Conservation (phyloP, 2,329 filamentous ascomycete genomes). For the Onygenales sp. region DNA sequence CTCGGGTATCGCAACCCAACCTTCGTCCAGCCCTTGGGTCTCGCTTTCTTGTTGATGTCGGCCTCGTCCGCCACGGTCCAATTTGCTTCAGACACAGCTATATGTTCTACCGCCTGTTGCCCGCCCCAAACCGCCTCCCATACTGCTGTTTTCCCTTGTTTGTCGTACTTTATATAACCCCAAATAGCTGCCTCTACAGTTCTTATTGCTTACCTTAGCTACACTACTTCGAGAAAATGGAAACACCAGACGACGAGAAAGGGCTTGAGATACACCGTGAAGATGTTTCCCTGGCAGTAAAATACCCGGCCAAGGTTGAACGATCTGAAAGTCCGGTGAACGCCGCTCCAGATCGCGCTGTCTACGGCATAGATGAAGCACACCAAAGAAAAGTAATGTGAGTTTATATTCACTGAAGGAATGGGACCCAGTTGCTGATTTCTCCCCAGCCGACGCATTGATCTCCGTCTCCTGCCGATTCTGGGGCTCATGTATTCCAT, state of each 20-base stretch:
- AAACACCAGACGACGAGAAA: not conserved
- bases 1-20: no score
- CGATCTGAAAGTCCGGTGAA: not conserved
- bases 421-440: not conserved
- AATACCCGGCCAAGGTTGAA: not conserved
- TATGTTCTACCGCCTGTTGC: no score
- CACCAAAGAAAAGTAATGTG: not conserved
- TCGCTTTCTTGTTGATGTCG: no score
- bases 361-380: not conserved
- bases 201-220: no score
- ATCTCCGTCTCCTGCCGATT: constrained; percentile 31
- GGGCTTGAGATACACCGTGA: not conserved
- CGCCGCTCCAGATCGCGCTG: not conserved
- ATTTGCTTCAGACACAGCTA: no score
- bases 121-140: no score
- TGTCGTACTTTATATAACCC: no score
- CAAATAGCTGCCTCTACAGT: no score
- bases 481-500: constrained; percentile 31
- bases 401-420: not conserved
- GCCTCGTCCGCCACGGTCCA: no score
- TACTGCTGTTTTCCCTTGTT: no score
- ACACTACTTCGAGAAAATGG: no score
- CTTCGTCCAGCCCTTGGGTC: no score
- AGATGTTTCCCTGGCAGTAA: not conserved
- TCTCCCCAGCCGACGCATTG: constrained; percentile 13